Evolutionary conservation across 441 rosid genomes (phyloP), one percentile per base, ranked within the genome.

Genomic region (Eutrema salsugineum): DNA sequence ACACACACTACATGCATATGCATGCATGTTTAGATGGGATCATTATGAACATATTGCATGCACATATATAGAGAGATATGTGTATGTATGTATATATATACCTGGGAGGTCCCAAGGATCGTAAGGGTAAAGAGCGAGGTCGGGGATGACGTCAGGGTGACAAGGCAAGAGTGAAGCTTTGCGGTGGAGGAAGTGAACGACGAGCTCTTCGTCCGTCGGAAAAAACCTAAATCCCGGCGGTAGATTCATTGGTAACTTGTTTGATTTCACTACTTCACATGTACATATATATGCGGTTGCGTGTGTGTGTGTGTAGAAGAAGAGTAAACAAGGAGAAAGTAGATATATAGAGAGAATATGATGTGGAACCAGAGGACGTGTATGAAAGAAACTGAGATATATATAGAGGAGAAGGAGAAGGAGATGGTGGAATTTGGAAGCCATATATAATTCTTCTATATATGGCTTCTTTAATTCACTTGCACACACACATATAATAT

Each of bases 61-160:
- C 30, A 28, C 22, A 20, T 17, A 48, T 28, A 48, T 44, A 42
- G 42, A 59, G 33, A 64, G 9, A 68, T 48, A 35, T 68, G 35
- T 19, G 22, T 44, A 38, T 59, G 50, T 67, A 53, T 19, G 22
- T 44, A 38, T 59, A 43, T 67, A 53, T 10, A 33, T 77, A 91
- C 98, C 98, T 49, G 91, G 78, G 15, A 94, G 95, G 54, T 94
- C 89, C 97, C 97, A 91, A 16, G 97, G 97, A 81, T 94, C 92
- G 40, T 81, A 86, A 10, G 87, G 91, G 70, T 81, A 86, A 43
- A 94, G 87, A 47, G 87, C 86, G 20, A 94, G 97, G 80, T 94
- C 96, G 1, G 99, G 99, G 74, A 94, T 94, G 72, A 94, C 90
- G 32, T 94, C 91, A 5, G 97, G 96, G 54, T 88, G 89, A 77